Percentiles rank a stretch among this genome's conserved stretches.
Conservation (phyloP, 1,284 basidiomycete species). For the Rhizopogon parksii region DNA sequence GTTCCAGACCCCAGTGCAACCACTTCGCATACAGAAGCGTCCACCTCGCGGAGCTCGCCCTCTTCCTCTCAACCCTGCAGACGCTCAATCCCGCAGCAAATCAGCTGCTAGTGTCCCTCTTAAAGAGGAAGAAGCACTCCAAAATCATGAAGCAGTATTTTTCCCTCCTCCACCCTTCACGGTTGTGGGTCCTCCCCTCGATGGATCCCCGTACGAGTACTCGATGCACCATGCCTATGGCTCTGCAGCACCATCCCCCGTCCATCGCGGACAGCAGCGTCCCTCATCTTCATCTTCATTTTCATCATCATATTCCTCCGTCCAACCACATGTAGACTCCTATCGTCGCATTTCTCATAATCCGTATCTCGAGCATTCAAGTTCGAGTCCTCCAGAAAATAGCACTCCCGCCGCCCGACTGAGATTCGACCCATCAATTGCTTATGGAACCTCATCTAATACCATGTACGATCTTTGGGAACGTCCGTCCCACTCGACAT, state of each 20-base stretch:
- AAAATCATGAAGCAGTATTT: slow-evolving; percentile 1
- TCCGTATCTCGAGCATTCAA: slow-evolving; percentile 1
- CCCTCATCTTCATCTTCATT: slow-evolving; percentile 2
- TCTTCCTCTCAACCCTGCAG: slow-evolving; percentile 21
- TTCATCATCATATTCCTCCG: slow-evolving; percentile 2
- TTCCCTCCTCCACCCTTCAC: slow-evolving; percentile 12
- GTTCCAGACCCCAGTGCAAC: neutral
- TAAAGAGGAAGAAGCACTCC: slow-evolving; percentile 6
- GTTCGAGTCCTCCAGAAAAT: neutral
- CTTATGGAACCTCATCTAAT: slow-evolving; percentile 31
- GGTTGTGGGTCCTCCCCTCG: slow-evolving; percentile 4
- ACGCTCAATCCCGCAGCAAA: neutral
- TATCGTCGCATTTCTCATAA: slow-evolving; percentile 6
- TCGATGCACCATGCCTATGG: slow-evolving; percentile 7
- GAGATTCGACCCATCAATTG: slow-evolving; percentile 38
- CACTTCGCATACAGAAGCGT: slow-evolving; percentile 9
- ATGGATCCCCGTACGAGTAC: slow-evolving; percentile 6
- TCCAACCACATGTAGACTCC: slow-evolving; percentile 3
- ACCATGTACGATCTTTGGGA: neutral
- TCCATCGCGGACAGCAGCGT: slow-evolving; percentile 6
- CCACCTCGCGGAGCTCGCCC: slow-evolving; percentile 13
- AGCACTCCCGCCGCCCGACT: slow-evolving; percentile 10
- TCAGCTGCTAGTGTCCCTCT: slow-evolving; percentile 13
- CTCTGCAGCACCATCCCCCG: slow-evolving; percentile 5
- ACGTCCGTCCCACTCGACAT: slow-evolving; percentile 8